Percentiles rank a stretch among this genome's conserved stretches.
These are phyloP conservation scores for Byssochlamys sp. DNA, from an alignment of 2,329 filamentous ascomycete species.

Conservation along the genomic window DNA sequence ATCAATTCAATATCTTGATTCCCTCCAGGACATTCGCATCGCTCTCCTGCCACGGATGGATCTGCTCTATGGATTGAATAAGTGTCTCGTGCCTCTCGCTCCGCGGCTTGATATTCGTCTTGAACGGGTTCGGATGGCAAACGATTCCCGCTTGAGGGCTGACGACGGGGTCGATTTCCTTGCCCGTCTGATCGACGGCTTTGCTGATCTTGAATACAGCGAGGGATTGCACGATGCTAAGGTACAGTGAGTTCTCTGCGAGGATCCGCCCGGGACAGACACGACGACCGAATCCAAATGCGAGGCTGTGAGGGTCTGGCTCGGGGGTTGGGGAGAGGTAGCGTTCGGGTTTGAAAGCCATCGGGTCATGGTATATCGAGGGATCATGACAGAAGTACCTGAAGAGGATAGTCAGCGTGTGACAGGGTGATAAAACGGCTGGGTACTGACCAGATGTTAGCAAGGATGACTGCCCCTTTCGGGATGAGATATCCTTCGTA, in stretches of 20 bases:
- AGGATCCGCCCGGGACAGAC: slow-evolving; percentile 36
- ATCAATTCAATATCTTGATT: not conserved
- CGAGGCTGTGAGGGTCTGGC: slow-evolving; percentile 23
- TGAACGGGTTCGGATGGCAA: slow-evolving; percentile 30
- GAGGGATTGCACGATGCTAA: slow-evolving; percentile 36
- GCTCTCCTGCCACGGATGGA: slow-evolving; percentile 32
- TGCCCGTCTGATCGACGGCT: slow-evolving; percentile 24
- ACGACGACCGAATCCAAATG: slow-evolving; percentile 34
- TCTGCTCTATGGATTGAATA: slow-evolving; percentile 23
- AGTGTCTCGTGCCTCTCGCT: slow-evolving; percentile 22
- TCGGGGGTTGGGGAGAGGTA: slow-evolving; percentile 30
- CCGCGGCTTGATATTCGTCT: slow-evolving; percentile 25
- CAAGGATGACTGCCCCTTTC: slow-evolving; percentile 26
- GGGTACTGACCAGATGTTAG: slow-evolving; percentile 30
- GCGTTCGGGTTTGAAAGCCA: slow-evolving; percentile 36
- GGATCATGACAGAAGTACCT: slow-evolving; percentile 36
- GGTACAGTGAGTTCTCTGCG: slow-evolving; percentile 33
- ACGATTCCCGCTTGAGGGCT: slow-evolving; percentile 28
- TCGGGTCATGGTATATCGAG: slow-evolving; percentile 24
- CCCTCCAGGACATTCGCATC: slow-evolving; percentile 17
- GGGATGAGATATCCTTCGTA: slow-evolving; percentile 21
- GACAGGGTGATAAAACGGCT: not conserved
- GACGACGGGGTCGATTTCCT: slow-evolving; percentile 25
- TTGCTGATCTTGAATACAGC: slow-evolving; percentile 39
- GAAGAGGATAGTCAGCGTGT: not conserved